Base-by-base conservation (phyloP, 2,329 filamentous ascomycete genomes). In the Pseudogymnoascus sp. region DNA sequence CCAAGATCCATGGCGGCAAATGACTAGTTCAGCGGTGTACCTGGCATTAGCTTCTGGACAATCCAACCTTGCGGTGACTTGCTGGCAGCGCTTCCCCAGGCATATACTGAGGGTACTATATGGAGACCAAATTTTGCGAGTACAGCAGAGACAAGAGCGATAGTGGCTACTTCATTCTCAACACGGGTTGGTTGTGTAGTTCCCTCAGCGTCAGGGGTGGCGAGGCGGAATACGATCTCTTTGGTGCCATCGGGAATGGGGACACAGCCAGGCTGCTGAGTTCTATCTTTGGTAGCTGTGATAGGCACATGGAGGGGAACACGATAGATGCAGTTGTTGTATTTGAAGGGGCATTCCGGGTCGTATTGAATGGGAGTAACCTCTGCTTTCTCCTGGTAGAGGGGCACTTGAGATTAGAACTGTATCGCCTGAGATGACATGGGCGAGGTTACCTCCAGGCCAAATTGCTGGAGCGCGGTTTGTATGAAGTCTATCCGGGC, bases 251-350 rank as follows among this genome's bases (percentile, higher is more conserved):
- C 61, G 15, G 71, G 71, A 59, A 75, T 65, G 3, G 68, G 53
- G 5, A 67, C 69, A 63, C 67, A 71, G 53, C 73, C 72, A 8
- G 68, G 68, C 61, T 70, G 67, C 4, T 11, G 10, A 36, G 28
- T 13, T 10, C n/a, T 9, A 61, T 63, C 11, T 17, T 40, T 53
- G 5, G 13, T 26, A 17, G 3, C n/a, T 13, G 26, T 19, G 21
- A 50, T 28, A 26, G 42, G 21, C 21, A 1, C 13, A 26, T 15
- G 11, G 40, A 50, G 15, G 13, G 2, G 64, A 63, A 76, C 63
- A 36, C 62, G 70, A 65, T 76, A 75, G 28, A 75, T 69, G 62
- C 75, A 75, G 67, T 74, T 75, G 67, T 75, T 74, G 67, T 74
- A 74, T 53, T 71, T 72, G 69, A 74, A 75, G 13, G 70, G 70